Evolutionary conservation across 768 basidiomycete species (phyloP), one percentile per base, ranked within the genome.

Genomic region (Terana coerulea): DNA sequence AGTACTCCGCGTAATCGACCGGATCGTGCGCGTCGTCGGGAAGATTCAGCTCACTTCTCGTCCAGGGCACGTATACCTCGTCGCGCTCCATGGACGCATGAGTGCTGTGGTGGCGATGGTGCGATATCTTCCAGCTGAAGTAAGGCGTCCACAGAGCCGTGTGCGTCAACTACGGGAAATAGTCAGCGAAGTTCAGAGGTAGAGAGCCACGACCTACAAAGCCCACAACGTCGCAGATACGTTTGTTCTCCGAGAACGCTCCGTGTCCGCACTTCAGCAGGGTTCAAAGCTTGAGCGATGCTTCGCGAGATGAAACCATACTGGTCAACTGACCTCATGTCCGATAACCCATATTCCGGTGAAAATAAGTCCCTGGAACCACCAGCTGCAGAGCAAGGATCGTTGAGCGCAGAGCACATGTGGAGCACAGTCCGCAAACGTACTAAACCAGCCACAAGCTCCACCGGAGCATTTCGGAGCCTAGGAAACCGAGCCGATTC

Each of bases 111-210:
- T 57, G 56, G 4, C 29, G 42, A 25, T 54, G 56, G 40, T 57
- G 56, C 9, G 48, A 40, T 31, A 51, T 44, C 25, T 31, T 36
- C 56, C 56, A 57, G 40, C 49, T 39, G 74, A 74, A n/a, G 72
- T 74, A 52, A 69, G 61, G 52, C n/a, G 49, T 54, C 53, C 39
- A 54, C 24, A 57, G 44, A 2, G 36, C 14, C 21, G 56, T 36
- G 36, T 57, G 53, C 9, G 40, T 22, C 11, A 54, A 30, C 47
- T 53, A 21, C 14, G 2, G 34, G 5, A 10, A 14, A 10, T 14
- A 45, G 31, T 46, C 25, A 34, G 22, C 12, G 7, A 10, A 10
- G 37, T 12, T 9, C 5, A 9, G 30, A 44, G 11, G 28, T 3
- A 40, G 19, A 33, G 22, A 19, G 7, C 17, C 1, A 22, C 3